Base-by-base conservation (phyloP, 176 grass and related monocot species). In the Tillandsia leiboldiana region DNA sequence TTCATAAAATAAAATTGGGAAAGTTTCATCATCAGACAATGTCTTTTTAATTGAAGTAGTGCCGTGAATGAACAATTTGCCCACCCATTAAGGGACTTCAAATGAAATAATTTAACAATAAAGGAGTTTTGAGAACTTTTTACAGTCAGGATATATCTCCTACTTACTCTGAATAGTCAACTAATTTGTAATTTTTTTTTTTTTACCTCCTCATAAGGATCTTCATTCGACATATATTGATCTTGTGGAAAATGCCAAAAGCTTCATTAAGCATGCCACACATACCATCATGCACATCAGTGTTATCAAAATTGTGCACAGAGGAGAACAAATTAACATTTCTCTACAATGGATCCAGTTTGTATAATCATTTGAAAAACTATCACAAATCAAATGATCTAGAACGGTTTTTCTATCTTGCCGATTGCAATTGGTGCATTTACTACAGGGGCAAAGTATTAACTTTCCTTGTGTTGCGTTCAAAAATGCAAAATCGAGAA, bases 1-100 rank as follows among this genome's bases (percentile, higher is more conserved):
- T 26, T 71, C 51, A 66, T 81, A 59, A 12, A 48, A 75, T 8
- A 49, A 73, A 11, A 72, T 73, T 9, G 70, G 75, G 24, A 84
- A 52, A 12, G 63, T 66, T 42, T 48, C 61, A 33, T 62, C 51
- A 2, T 17, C 9, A 0, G 64, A 78, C 50, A 78, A 14, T 17
- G 4, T 15, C 10, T 59, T 2, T 56, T 3, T 56, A 17, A 56
- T 3, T 8, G 15, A 14, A 56, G n/a, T 14, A 56, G 12, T 2
- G 7, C 2, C 2, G 2, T n/a, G n/a, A 56, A 56, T 17, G 13
- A 56, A 4, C n/a, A 3, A n/a, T 17, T 56, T 3, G 3, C 15
- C 2, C 1, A 56, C 7, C 2, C 53, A 56, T 56, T 14, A 56
- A 56, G 53, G 2, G 1, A 56, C n/a, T 56, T 56, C 2, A 56